Evolutionary conservation across 1,284 basidiomycete genomes (phyloP), one percentile per base, ranked within the genome.

Genomic region (Cryptococcus sp.): DNA sequence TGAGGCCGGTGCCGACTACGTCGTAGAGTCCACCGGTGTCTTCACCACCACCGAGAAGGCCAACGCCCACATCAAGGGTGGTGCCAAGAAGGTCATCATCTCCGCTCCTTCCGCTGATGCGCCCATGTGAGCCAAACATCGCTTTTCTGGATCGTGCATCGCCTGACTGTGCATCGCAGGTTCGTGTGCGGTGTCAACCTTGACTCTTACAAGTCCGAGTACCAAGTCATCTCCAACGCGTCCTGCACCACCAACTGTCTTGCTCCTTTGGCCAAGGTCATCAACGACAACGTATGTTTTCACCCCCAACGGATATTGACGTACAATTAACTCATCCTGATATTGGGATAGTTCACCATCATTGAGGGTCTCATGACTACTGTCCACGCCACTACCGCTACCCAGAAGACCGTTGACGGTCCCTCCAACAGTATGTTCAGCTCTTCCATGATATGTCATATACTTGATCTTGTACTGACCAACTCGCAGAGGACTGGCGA

Each of bases 241-340:
- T 98, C 94, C 47, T 99, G 95, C 88, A 99, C 95, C 54, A 99
- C 95, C 82, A 99, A 99, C 88, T 96, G 93, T 82, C 87, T 99
- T 65, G 96, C 96, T 40, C 94, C 96, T 66, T 88, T 99, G 64
- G 95, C 95, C 81, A 99, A 99, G 86, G 89, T 98, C 79, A 85
- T 99, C 84, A 77, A 99, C 83, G 96, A 99, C 87, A 94, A 78
- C 73, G 70, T 72, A 49, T 61, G 70, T 60, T 35, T 35, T 35
- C 8, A 13, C 10, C 31, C 13, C 7, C 8, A 35, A 4, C 31
- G 31, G 31, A 25, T 8, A 10, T 35, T 35, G 31, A 10, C 31
- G 31, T 35, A 13, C 25, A 35, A 35, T 35, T 2, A 13, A 13
- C 31, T 35, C 31, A 35, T 13, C 7, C 31, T 35, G 31, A 35